Conservation (phyloP, 2,329 filamentous ascomycete genomes). For the Orbilia oligospora region DNA sequence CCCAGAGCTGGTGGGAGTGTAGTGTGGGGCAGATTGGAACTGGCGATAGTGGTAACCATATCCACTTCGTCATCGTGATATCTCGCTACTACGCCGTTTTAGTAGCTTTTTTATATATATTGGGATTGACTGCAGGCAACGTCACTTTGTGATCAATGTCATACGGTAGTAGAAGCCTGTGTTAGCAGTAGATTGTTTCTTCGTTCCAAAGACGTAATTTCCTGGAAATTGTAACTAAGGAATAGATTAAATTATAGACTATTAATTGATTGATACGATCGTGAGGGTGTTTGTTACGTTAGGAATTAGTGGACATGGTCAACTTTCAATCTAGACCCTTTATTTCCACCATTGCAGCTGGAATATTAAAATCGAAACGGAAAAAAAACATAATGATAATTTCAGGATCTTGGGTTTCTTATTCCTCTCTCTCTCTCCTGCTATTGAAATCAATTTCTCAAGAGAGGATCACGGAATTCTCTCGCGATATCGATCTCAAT, state of each 20-base stretch:
- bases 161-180: constrained; percentile 3
- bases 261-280: constrained; percentile 12
- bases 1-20: constrained; percentile 8
- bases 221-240: constrained; percentile 32
- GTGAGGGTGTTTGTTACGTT: neutral
- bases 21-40: constrained; percentile 34
- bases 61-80: constrained; percentile 35
- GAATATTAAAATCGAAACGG: constrained; percentile 1
- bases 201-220: constrained; percentile 27
- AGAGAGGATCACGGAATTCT: constrained; percentile 46
- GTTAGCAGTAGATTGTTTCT: neutral
- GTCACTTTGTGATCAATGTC: constrained; percentile 17
- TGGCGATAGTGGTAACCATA: constrained; percentile 28
- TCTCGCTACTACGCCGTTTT: constrained; percentile 13
- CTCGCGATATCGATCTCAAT: constrained; percentile 27
- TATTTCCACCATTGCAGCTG: constrained; percentile 21
- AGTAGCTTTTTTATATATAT: constrained; percentile 20
- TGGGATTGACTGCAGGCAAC: constrained; percentile 14
- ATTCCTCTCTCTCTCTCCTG: constrained; percentile 1
- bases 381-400: neutral
- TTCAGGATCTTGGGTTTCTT: constrained; percentile 37
- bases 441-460: constrained; percentile 18
- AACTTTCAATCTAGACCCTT: constrained; percentile 26
- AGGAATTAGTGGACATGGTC: constrained; percentile 1
- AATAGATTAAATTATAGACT: constrained; percentile 7